phyloP scores from a whole-genome alignment of 208 protist genomes.

The Leishmania tarentolae region DNA sequence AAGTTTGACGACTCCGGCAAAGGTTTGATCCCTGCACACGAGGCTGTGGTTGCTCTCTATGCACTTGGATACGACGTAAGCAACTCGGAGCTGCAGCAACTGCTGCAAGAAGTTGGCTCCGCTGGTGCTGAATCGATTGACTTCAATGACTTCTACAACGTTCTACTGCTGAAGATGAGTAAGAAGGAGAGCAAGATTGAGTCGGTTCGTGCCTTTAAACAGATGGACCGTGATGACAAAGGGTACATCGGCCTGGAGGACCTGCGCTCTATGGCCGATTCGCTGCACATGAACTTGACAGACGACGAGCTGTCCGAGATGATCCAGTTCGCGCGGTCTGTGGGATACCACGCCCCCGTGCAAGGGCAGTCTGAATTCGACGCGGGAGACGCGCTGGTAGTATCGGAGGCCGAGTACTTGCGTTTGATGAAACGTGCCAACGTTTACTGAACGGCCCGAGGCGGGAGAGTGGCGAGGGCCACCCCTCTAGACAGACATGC shows the following conservation, averaged over 20 bases:
- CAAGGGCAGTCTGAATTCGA: conserved; percentile 57
- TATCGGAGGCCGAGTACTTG: conserved; percentile 95
- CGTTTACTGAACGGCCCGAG: conserved; percentile 55
- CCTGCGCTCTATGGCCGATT: conserved; percentile 91
- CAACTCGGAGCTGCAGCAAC: conserved; percentile 82
- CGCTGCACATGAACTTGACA: conserved; percentile 92
- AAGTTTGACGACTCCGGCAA: conserved; percentile 95
- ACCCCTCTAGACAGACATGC: background rate
- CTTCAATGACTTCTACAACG: conserved; percentile 92
- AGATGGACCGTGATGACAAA: conserved; percentile 93
- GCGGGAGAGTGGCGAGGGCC: too few relatives aligned
- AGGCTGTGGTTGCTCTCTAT: conserved; percentile 93
- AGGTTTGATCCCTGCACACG: conserved; percentile 82
- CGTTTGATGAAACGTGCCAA: conserved; percentile 97
- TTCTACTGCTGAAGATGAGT: conserved; percentile 85
- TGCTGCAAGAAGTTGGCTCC: conserved; percentile 77
- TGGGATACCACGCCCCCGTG: conserved; percentile 24
- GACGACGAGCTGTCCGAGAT: conserved; percentile 98
- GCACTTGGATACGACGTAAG: conserved; percentile 95
- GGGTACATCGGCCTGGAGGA: conserved; percentile 95
- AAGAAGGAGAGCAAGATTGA: conserved; percentile 82
- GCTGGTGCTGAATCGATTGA: conserved; percentile 72
- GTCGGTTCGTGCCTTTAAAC: conserved; percentile 91
- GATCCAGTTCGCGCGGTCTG: conserved; percentile 94
- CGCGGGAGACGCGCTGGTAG: conserved; percentile 58